These are phyloP conservation scores for Coemansia sp. DNA, from an alignment of 192 early-diverging fungal genomes.

Conservation along the genomic window DNA sequence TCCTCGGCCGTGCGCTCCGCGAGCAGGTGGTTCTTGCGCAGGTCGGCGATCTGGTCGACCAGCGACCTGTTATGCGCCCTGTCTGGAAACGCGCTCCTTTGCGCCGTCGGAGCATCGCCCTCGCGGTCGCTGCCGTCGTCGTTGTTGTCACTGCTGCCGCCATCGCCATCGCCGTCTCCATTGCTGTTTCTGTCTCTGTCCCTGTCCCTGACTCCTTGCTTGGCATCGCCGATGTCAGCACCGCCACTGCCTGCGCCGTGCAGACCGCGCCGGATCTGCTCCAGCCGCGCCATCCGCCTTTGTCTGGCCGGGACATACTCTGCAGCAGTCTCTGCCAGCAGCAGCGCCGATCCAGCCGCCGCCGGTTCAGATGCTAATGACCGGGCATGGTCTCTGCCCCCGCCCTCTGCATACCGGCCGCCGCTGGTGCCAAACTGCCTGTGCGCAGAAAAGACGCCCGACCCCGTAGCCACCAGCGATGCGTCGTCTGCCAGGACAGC, in stretches of 20 bases:
- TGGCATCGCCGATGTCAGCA: too few relatives aligned
- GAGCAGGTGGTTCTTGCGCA: conserved; percentile 61
- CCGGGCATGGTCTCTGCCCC: too few relatives aligned
- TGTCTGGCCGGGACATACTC: conserved; percentile 29
- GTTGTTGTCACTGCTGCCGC: neutral
- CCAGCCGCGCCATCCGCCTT: conserved; percentile 27
- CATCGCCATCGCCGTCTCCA: conserved; percentile 5
- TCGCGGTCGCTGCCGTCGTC: neutral
- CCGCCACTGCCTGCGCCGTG: conserved; percentile 8
- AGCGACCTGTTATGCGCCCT: conserved; percentile 69
- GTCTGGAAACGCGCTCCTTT: neutral
- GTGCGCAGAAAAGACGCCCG: too few relatives aligned
- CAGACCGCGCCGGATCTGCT: conserved; percentile 21
- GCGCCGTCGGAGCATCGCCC: neutral
- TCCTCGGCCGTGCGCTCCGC: conserved; percentile 74
- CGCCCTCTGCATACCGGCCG: too few relatives aligned
- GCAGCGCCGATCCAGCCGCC: neutral
- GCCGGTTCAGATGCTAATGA: neutral
- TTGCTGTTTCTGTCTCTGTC: neutral
- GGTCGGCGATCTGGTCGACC: conserved; percentile 80
- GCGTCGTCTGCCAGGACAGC: conserved; percentile 1
- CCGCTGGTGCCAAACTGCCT: too few relatives aligned
- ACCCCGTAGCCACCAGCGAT: neutral
- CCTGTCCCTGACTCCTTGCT: neutral
- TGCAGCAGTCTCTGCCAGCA: neutral